Conservation (phyloP, 805 yeast genomes). For the Cyberlindnera meyerae region DNA sequence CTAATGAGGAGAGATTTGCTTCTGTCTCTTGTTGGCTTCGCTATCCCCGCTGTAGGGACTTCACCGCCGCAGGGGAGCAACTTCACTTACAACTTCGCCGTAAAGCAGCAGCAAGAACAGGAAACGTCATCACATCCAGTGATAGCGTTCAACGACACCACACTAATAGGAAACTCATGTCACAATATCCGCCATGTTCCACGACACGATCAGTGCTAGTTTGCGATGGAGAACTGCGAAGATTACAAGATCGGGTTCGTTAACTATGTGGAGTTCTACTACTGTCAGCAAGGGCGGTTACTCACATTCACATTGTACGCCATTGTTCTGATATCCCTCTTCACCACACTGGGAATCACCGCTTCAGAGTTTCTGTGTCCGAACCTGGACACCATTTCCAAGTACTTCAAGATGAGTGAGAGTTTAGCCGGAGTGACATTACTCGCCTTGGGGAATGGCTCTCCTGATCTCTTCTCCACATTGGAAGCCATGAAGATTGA, state of each 20-base stretch:
- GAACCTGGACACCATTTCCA: constrained; percentile 65
- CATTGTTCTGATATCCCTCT: constrained; percentile 35
- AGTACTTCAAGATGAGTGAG: constrained; percentile 61
- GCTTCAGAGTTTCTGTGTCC: constrained; percentile 86
- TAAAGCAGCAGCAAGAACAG: no score
- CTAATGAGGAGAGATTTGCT: no score
- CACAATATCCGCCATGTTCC: constrained; percentile 18
- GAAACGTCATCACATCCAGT: no score
- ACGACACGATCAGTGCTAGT: constrained; percentile 17
- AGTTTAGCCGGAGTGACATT: constrained; percentile 83
- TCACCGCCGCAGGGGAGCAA: no score
- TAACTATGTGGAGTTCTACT: constrained; percentile 20
- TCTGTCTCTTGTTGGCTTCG: no score
- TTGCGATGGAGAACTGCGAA: constrained; percentile 16
- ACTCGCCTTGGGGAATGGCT: constrained; percentile 87
- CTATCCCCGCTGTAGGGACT: no score
- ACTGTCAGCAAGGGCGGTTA: constrained; percentile 13
- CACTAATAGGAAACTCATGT: constrained; percentile 10
- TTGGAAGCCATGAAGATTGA: constrained; percentile 73
- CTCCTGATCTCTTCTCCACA: constrained; percentile 86
- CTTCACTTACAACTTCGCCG: no score
- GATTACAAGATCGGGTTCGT: constrained; percentile 26
- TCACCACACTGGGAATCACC: constrained; percentile 68
- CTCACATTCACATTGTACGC: constrained; percentile 6
- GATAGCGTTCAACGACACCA: constrained; percentile 1